Percentiles rank a stretch among this genome's conserved stretches.
Evolutionary conservation across 1,284 basidiomycete species (phyloP).

Genomic region (Ceraceosorus bombacis): DNA sequence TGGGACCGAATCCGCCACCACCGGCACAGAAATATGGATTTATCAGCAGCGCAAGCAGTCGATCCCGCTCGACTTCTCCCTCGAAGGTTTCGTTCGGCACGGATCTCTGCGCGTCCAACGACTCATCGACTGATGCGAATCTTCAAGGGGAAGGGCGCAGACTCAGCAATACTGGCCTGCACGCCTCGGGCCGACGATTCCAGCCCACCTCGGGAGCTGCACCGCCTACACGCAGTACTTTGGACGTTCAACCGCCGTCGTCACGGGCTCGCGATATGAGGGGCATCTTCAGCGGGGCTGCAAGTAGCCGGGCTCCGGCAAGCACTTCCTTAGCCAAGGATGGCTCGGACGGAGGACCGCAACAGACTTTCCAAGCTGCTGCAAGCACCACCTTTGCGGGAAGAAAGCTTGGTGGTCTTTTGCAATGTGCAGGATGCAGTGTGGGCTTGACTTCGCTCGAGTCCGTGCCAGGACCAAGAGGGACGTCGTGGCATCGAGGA

Average conservation of each 20-base stretch:
- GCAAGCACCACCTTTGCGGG: no score
- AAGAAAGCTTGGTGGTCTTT: no score
- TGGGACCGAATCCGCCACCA: constrained; percentile 6
- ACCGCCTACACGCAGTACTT: constrained; percentile 22
- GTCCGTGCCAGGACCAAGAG: constrained; percentile 25
- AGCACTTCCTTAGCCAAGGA: no score
- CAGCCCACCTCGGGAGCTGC: constrained; percentile 30
- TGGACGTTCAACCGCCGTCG: neutral
- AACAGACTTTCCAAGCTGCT: no score
- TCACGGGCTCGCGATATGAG: no score
- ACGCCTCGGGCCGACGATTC: constrained; percentile 12
- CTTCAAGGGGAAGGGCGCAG: neutral
- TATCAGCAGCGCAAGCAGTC: neutral
- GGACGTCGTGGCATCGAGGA: constrained; percentile 26
- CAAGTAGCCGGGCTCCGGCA: no score
- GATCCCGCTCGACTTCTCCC: neutral
- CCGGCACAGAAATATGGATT: neutral
- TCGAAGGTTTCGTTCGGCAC: neutral
- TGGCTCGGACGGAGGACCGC: no score
- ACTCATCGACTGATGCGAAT: neutral
- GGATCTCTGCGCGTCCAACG: no score
- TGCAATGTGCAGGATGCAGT: no score
- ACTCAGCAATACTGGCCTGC: neutral
- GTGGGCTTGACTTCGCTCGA: constrained; percentile 22
- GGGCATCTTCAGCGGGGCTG: no score